Evolutionary conservation across 1,139 yeast genomes (phyloP), one percentile per base, ranked within the genome.

Genomic region (Suhomyces anneliseae): DNA sequence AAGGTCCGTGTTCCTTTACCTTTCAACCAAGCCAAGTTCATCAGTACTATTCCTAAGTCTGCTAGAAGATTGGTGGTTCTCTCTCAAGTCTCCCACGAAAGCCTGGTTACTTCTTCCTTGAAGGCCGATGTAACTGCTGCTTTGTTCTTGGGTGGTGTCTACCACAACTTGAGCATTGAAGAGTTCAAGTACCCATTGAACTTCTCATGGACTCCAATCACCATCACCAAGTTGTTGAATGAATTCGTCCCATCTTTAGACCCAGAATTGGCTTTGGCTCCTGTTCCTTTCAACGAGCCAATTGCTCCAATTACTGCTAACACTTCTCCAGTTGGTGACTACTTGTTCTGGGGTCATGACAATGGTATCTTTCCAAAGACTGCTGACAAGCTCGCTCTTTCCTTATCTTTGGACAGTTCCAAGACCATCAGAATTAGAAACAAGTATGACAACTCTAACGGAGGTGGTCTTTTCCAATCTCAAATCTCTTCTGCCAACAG

Each of bases 401-500:
- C 90, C 19, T 75, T 89, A 54, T 83, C 95, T 3, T 74, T 87
- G 59, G 90, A 84, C 58, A 79, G 81, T 50, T 63, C 74, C 46
- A 74, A 80, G 51, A 62, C 69, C 32, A 77, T 88, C 52, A 69
- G 77, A 49, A 77, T 81, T 62, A 76, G 87, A 64, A 79, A 85
- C 46, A 81, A 79, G 58, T 90, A 73, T 58, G 96, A 92, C 64
- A 90, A 88, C 62, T 69, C 80, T 26, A 78, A 78, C 40, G 95
- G 93, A 36, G 95, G 95, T 36, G 97, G 97, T 53, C 65, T 82
- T n/a, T 83, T 85, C 65, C 90, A 87, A 65, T 78, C 92, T n/a
- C 92, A 87, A 62, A 66, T 90, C 48, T 72, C 77, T 19, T 73
- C 83, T 10, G 65, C 74, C 12, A 36, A 54, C 8, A 44, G 39